phyloP scores from a whole-genome alignment of 768 basidiomycete species.

The Austroboletus eburneus region DNA sequence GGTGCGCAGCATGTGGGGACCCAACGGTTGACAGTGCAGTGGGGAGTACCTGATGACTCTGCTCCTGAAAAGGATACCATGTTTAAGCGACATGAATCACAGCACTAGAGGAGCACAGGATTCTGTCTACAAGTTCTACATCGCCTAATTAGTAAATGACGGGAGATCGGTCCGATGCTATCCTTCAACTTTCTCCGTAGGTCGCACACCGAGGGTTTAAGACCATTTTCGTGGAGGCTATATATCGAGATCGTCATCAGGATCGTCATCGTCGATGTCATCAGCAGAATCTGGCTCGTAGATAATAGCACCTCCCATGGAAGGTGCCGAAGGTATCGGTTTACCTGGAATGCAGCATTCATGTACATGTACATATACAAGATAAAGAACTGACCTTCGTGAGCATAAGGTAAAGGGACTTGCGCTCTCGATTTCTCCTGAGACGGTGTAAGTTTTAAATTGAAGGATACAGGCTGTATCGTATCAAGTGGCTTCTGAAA shows the following conservation, averaged over 20 bases:
- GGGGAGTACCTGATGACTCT: too few relatives aligned
- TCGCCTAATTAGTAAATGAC: slow-evolving; percentile 8
- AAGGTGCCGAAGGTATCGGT: slow-evolving; percentile 11
- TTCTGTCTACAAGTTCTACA: too few relatives aligned
- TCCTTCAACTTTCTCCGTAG: too few relatives aligned
- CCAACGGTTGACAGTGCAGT: background rate
- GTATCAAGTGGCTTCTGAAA: slow-evolving; percentile 49
- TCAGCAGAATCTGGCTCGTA: slow-evolving; percentile 94
- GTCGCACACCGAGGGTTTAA: too few relatives aligned
- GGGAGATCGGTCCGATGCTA: too few relatives aligned
- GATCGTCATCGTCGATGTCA: slow-evolving; percentile 94
- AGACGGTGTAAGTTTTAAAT: slow-evolving; percentile 75
- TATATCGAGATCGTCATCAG: slow-evolving; percentile 91
- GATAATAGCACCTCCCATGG: slow-evolving; percentile 50
- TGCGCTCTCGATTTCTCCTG: slow-evolving; percentile 77
- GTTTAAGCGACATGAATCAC: too few relatives aligned
- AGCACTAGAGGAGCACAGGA: too few relatives aligned
- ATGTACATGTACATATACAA: background rate
- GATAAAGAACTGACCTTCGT: slow-evolving; percentile 56
- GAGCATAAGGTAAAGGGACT: slow-evolving; percentile 88
- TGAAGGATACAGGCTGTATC: slow-evolving; percentile 77
- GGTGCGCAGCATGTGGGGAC: background rate
- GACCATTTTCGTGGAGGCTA: too few relatives aligned
- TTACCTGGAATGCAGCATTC: slow-evolving; percentile 32
- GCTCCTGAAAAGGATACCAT: too few relatives aligned